Percentiles rank a stretch among this genome's conserved stretches.
Conservation (phyloP, 805 yeast species). For the Ogataea haglerorum region DNA sequence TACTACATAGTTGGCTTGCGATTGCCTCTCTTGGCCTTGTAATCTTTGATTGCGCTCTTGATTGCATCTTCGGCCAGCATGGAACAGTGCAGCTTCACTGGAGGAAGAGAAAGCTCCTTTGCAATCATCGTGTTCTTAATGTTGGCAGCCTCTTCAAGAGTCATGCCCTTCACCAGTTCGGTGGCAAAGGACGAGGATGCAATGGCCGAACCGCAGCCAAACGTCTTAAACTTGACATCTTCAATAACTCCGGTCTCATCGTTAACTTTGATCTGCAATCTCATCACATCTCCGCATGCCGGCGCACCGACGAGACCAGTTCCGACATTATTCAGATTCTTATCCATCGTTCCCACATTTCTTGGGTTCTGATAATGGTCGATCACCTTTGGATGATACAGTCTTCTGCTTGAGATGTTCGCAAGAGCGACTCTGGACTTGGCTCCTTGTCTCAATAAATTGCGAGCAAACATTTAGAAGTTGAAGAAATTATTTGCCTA, state of each 20-base stretch:
- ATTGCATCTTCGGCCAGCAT: slow-evolving; percentile 99
- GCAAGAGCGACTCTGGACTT: slow-evolving; percentile 12
- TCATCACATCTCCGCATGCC: slow-evolving; percentile 99
- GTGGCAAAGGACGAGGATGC: slow-evolving; percentile 95
- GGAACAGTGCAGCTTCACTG: slow-evolving; percentile 95
- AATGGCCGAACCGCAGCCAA: slow-evolving; percentile 99
- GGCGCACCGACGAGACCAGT: slow-evolving; percentile 99
- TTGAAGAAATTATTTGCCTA: neutral
- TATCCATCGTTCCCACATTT: slow-evolving; percentile 91
- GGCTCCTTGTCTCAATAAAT: slow-evolving; percentile 13
- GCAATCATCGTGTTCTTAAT: slow-evolving; percentile 95
- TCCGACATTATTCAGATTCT: slow-evolving; percentile 73
- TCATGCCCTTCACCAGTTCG: slow-evolving; percentile 91
- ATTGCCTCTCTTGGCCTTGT: slow-evolving; percentile 69
- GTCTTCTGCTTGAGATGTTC: slow-evolving; percentile 24
- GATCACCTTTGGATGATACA: slow-evolving; percentile 89
- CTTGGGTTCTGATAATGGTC: slow-evolving; percentile 97
- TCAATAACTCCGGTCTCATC: slow-evolving; percentile 87
- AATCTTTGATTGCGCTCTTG: slow-evolving; percentile 94
- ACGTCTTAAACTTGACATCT: slow-evolving; percentile 96
- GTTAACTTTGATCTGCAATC: slow-evolving; percentile 89
- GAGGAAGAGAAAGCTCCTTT: slow-evolving; percentile 90
- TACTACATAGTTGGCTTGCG: slow-evolving; percentile 46
- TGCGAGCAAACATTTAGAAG: slow-evolving; percentile 20
- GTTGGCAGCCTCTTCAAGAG: slow-evolving; percentile 87